phyloP scores from a whole-genome alignment of 768 basidiomycete species.

The Boletus bicolor region DNA sequence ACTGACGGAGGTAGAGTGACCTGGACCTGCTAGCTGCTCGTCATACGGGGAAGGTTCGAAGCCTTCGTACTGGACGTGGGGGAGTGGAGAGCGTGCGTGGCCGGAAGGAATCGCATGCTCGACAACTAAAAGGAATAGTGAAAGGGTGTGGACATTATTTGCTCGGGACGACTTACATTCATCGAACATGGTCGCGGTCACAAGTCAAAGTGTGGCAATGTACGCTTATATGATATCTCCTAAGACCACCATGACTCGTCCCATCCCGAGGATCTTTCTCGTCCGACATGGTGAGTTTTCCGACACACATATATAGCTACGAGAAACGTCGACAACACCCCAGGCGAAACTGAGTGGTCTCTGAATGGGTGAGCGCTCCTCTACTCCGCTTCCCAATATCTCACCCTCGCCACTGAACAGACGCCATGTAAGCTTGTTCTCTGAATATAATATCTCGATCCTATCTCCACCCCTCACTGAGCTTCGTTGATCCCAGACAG shows the following conservation, averaged over 20 bases:
- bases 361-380: constrained; percentile 60
- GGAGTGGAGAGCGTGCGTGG: constrained; percentile 39
- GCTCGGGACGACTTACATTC: constrained; percentile 47
- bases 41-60: constrained; percentile 72
- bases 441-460: neutral
- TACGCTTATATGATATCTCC: neutral
- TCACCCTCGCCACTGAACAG: constrained; percentile 32
- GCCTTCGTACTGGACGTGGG: constrained; percentile 77
- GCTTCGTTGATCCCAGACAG: constrained; percentile 56
- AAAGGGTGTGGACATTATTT: neutral
- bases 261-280: constrained; percentile 73
- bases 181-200: constrained; percentile 52
- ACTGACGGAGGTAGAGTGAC: constrained; percentile 30
- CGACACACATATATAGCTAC: neutral
- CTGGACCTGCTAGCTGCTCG: constrained; percentile 48
- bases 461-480: neutral
- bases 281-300: constrained; percentile 65
- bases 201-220: neutral
- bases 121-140: constrained; percentile 56
- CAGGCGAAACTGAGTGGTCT: constrained; percentile 95
- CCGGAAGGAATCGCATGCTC: constrained; percentile 69
- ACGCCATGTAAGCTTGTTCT: constrained; percentile 51
- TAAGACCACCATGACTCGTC: constrained; percentile 34
- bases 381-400: neutral
- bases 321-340: neutral